Percentiles rank a stretch among this genome's conserved stretches.
These are phyloP conservation scores for Leccinellum albellum DNA, from an alignment of 768 basidiomycete genomes.

Conservation along the genomic window DNA sequence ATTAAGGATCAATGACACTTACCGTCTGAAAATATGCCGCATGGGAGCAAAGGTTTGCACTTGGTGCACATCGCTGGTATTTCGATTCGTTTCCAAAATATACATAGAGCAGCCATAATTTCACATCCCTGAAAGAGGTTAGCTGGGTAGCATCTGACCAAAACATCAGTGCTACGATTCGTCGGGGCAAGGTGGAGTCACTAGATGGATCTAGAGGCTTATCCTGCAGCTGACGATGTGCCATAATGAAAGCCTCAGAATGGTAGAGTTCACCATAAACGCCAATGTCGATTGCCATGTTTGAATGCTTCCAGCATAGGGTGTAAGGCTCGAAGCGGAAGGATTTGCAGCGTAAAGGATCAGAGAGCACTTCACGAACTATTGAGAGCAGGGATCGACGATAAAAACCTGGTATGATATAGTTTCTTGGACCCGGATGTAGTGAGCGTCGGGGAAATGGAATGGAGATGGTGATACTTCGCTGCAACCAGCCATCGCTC, in stretches of 20 bases:
- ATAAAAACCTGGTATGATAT: neutral
- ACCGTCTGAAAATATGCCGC: too few species aligned
- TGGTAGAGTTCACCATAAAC: neutral
- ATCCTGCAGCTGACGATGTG: neutral
- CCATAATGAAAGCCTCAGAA: neutral
- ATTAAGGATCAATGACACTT: too few species aligned
- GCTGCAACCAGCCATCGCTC: neutral
- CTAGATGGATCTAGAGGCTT: neutral
- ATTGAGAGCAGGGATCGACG: neutral
- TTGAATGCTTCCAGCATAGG: neutral
- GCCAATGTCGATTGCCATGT: neutral
- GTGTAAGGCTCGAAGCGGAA: neutral
- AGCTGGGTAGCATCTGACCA: too few species aligned
- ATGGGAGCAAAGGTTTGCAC: too few species aligned
- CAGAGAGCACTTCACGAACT: neutral
- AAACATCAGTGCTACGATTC: too few species aligned
- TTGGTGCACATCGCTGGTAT: too few species aligned
- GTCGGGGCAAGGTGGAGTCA: too few species aligned
- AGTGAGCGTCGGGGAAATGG: neutral
- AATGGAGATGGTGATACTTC: neutral
- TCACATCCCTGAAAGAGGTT: too few species aligned
- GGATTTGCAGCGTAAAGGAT: neutral
- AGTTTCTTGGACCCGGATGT: neutral
- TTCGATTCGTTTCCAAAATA: too few species aligned
- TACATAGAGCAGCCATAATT: too few species aligned